Evolutionary conservation across 139 green algal species (phyloP).

Genomic region (Trebouxia sp.): DNA sequence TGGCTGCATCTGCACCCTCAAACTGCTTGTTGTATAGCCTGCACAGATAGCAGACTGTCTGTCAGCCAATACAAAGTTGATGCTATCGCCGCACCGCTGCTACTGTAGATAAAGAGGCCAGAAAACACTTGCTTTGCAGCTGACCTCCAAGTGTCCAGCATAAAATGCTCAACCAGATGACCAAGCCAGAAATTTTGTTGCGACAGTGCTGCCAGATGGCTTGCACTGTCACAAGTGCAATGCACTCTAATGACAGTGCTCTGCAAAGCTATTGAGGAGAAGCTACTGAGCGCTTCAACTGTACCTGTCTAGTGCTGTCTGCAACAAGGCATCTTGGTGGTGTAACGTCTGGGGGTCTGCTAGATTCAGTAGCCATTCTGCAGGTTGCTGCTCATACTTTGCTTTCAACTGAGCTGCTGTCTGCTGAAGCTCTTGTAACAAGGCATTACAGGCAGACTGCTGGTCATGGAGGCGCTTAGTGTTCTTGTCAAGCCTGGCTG

Average conservation of each 20-base stretch:
- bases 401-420: neutral
- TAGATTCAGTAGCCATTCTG: neutral
- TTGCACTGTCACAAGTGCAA: no score
- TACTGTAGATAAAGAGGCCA: no score
- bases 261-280: no score
- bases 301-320: neutral
- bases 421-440: neutral
- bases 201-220: neutral
- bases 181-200: neutral
- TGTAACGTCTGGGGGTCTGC: neutral
- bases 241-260: no score
- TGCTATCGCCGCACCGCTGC: neutral
- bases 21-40: slow-evolving; percentile 27
- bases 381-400: neutral
- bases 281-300: no score
- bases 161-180: neutral
- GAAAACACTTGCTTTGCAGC: neutral
- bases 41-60: neutral
- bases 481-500: neutral
- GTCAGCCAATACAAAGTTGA: neutral
- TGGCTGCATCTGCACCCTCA: neutral
- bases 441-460: neutral
- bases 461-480: neutral
- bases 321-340: neutral
- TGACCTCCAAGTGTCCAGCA: neutral